Evolutionary conservation across 2,329 filamentous ascomycete genomes (phyloP), one percentile per base, ranked within the genome.

Genomic region (Trichoderma asperellum): DNA sequence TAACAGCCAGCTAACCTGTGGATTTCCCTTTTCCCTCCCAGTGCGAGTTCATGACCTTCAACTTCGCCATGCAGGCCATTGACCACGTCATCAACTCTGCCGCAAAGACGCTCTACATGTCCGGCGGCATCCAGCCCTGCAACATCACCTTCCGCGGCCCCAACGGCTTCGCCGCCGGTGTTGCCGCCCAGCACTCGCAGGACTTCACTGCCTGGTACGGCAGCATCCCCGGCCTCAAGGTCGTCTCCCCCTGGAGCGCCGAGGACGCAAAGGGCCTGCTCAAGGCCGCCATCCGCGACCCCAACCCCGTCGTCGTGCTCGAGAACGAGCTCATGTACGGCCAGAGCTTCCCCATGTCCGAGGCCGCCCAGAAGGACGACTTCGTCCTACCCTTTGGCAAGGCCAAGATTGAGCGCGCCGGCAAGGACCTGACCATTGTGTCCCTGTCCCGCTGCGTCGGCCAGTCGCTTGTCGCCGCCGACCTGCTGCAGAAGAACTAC

Each of bases 11-110:
- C 24, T 24, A 24, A 24, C 24, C 24, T 24, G 24, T 24, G 24
- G 2, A 24, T 24, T 24, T 24, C 24, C 32, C 32, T 29, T 21
- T 34, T 18, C 18, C 24, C 24, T 5, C 16, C 10, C 74, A 96
- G 93, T 96, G 92, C 88, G 96, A 99, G 86, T 99, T 99, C 88
- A 99, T 99, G 96, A 99, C 96, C 78, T 98, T 97, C 90, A 99
- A 99, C 89, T 98, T 98, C 81, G 95, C 96, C 82, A 99, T 99
- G 96, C 96, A 99, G 86, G 93, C 96, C 80, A 99, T 99, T 83
- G 96, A 99, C 82, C 96, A 99, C 83, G 93, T 99, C 80, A 94
- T 99, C 89, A 99, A 99, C 90, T 98, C 95, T 61, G 96, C 88
- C 76, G 96, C 94, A 79, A 99, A 99, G 88, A 99, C 96, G 69